A percentile compares a stretch with the other conserved stretches of the same genome.
phyloP scores from a whole-genome alignment of 139 green algal species.

The Zygnema circumcarinatum region DNA sequence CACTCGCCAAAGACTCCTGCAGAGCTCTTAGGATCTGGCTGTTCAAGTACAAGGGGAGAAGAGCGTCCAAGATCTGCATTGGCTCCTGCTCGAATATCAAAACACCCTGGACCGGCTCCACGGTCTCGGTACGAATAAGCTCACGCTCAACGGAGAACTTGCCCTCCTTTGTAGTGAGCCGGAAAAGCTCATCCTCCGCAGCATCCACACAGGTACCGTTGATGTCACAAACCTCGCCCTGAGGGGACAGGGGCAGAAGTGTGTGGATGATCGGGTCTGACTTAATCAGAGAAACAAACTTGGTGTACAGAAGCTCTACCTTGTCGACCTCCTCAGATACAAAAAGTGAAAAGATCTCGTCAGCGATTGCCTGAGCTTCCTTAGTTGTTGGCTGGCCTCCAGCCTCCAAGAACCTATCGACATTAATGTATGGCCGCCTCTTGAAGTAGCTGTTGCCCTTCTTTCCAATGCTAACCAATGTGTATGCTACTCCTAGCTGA shows the following conservation, averaged over 20 bases:
- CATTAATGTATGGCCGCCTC: conserved; percentile 62
- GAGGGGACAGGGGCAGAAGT: conserved; percentile 88
- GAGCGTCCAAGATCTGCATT: conserved; percentile 95
- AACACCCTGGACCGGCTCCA: conserved; percentile 76
- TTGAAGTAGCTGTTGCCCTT: conserved; percentile 94
- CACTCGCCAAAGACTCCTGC: conserved; percentile 90
- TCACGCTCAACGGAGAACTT: conserved; percentile 88
- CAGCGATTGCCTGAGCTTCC: conserved; percentile 95
- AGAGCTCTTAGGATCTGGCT: conserved; percentile 81
- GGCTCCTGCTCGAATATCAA: conserved; percentile 99
- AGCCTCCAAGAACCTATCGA: conserved; percentile 77
- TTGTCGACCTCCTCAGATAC: conserved; percentile 91
- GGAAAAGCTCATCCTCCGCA: conserved; percentile 97
- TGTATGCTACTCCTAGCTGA: conserved; percentile 81
- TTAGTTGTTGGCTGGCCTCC: conserved; percentile 89
- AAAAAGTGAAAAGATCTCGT: conserved; percentile 97
- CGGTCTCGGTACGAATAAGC: conserved; percentile 69
- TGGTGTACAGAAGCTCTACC: conserved; percentile 97
- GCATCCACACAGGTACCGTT: conserved; percentile 97
- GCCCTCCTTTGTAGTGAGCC: conserved; percentile 86
- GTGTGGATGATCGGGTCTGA: conserved; percentile 92
- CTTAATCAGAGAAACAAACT: conserved; percentile 97
- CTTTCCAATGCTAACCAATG: conserved; percentile 87
- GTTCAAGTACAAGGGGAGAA: conserved; percentile 99
- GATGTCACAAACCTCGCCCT: conserved; percentile 92